Evolutionary conservation across 257 asterid species (phyloP).

Genomic region (Salvia splendens): DNA sequence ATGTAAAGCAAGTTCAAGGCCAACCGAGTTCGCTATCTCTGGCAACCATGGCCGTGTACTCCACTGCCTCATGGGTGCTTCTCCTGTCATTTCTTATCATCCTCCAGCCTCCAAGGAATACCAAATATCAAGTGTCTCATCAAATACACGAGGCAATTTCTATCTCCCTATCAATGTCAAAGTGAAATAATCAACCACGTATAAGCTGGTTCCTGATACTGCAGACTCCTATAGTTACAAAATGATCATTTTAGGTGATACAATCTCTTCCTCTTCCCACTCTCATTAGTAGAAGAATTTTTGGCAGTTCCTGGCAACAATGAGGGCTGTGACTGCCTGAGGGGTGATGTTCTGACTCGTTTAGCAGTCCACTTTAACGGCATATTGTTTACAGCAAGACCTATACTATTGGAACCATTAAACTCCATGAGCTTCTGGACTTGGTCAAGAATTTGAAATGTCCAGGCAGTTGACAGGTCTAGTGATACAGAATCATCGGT

Average conservation of each 20-base stretch:
- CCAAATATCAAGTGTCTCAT: not conserved
- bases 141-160: not conserved
- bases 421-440: slow-evolving; percentile 69
- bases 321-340: slow-evolving; percentile 40
- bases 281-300: slow-evolving; percentile 37
- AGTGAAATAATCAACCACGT: too few relatives aligned
- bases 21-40: slow-evolving; percentile 20
- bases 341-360: slow-evolving; percentile 55
- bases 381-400: slow-evolving; percentile 63
- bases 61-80: slow-evolving; percentile 12
- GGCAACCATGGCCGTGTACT: not conserved
- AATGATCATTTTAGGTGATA: slow-evolving; percentile 54
- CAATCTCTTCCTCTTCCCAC: slow-evolving; percentile 68
- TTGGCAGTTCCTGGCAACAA: slow-evolving; percentile 42
- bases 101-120: not conserved
- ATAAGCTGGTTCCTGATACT: too few relatives aligned
- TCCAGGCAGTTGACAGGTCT: slow-evolving; percentile 88
- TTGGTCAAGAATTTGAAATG: slow-evolving; percentile 77
- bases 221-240: slow-evolving; percentile 2
- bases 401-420: slow-evolving; percentile 49
- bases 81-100: not conserved
- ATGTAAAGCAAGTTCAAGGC: not conserved
- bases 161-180: too few relatives aligned
- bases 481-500: slow-evolving; percentile 74
- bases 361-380: slow-evolving; percentile 73